Conservation (phyloP, 2,329 filamentous ascomycete genomes). For the Cadophora sp. region DNA sequence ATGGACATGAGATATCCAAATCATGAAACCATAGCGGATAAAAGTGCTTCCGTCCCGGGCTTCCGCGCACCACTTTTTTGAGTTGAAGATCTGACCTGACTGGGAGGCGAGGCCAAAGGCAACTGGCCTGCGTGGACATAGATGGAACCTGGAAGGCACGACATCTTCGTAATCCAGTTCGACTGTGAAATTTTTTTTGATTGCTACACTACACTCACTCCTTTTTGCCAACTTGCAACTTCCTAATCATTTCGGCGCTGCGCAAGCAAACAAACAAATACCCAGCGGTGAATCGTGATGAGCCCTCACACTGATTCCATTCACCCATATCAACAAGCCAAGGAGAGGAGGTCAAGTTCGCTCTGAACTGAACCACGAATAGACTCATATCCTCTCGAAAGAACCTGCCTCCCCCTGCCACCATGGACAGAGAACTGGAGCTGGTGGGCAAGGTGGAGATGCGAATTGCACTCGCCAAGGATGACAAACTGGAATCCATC, state of each 20-base stretch:
- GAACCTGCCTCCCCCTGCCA: slow-evolving; percentile 25
- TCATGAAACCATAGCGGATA: too few relatives aligned
- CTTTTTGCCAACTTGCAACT: not conserved
- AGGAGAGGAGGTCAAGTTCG: not conserved
- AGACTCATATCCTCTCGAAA: not conserved
- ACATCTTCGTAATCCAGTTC: slow-evolving; percentile 21
- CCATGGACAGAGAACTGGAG: slow-evolving; percentile 65
- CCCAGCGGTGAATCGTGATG: slow-evolving; percentile 1
- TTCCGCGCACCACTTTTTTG: too few relatives aligned
- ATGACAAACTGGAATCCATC: slow-evolving; percentile 80
- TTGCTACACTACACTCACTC: not conserved
- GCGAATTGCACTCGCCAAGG: slow-evolving; percentile 73
- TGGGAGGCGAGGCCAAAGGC: too few relatives aligned
- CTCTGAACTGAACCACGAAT: not conserved
- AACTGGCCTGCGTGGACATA: too few relatives aligned
- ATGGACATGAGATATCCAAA: too few relatives aligned
- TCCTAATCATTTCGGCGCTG: not conserved
- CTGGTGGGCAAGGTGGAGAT: slow-evolving; percentile 88
- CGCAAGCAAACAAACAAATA: not conserved
- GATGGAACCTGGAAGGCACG: slow-evolving; percentile 22
- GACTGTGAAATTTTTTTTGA: not conserved
- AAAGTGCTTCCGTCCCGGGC: too few relatives aligned
- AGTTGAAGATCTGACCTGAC: too few relatives aligned
- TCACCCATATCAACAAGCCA: not conserved
- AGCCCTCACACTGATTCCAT: not conserved